These are phyloP conservation scores for Saturnispora sanitii DNA, from an alignment of 805 yeast species.

Conservation along the genomic window DNA sequence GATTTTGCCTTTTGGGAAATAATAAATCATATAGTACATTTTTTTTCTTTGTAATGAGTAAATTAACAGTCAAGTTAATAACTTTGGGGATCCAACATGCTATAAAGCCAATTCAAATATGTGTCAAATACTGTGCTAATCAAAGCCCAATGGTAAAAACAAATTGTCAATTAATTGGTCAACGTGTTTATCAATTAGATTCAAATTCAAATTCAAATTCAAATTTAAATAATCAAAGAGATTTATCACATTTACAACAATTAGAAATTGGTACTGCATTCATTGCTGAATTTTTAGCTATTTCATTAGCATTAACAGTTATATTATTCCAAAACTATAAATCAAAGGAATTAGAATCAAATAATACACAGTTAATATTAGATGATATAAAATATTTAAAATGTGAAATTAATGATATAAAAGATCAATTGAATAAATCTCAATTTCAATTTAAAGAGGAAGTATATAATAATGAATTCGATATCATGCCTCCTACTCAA, in stretches of 20 bases:
- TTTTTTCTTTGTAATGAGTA: background rate
- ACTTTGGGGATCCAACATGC: background rate
- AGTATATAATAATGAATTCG: too few relatives aligned
- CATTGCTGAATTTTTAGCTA: slow-evolving; percentile 67
- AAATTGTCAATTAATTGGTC: slow-evolving; percentile 2
- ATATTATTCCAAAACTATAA: slow-evolving; percentile 64
- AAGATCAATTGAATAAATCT: slow-evolving; percentile 34
- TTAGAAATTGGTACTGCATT: slow-evolving; percentile 75
- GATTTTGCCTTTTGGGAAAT: background rate
- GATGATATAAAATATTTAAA: slow-evolving; percentile 66
- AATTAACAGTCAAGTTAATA: background rate
- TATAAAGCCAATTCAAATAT: background rate
- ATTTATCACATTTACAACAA: slow-evolving; percentile 66
- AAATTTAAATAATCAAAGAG: slow-evolving; percentile 62
- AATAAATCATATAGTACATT: background rate
- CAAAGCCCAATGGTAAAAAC: background rate
- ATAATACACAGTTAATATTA: slow-evolving; percentile 53
- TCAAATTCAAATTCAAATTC: background rate
- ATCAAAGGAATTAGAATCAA: slow-evolving; percentile 52
- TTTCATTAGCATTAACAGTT: slow-evolving; percentile 70
- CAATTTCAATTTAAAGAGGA: slow-evolving; percentile 36
- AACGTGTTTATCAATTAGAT: slow-evolving; percentile 1
- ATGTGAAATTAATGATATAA: slow-evolving; percentile 54
- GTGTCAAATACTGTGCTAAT: background rate
- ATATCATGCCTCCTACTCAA: too few relatives aligned